Evolutionary conservation across 31 red algal genomes (phyloP), one percentile per base, ranked within the genome.

Genomic region (Porphyra umbilicalis): DNA sequence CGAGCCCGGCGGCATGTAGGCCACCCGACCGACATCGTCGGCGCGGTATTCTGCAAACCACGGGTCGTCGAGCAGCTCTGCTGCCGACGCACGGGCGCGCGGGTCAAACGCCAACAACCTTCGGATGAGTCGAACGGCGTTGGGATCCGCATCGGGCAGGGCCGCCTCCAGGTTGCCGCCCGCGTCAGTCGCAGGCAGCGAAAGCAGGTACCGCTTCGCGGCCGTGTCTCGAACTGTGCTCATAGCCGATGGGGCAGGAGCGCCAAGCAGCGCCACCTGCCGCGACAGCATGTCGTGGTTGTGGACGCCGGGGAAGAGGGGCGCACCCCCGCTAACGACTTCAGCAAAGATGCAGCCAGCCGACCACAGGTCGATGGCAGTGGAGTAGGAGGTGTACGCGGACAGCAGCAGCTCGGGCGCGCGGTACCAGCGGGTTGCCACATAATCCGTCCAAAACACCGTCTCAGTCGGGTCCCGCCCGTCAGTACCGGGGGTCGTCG

Each of bases 351-450:
- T 98, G 85, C 96, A 98, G 31, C 96, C 96, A 18, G 90, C 83
- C 39, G 91, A 94, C 96, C 96, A 98, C 92, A 98, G 93, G 85
- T 98, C 96, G n/a, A 98, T 95, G 39, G 96, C 96, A 9, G 96
- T 92, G 31, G 96, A 93, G 83, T 98, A 98, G 75, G 85, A 85
- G 29, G 96, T 84, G 36, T 75, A 83, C 68, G 88, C 80, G 2
- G 85, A 83, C 96, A 98, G 93, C 38, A 98, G 95, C 76, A 98
- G 91, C 85, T 98, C 96, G 20, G 96, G 96, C 29, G 96, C 96
- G 32, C 96, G 87, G 81, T 98, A 98, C 96, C 96, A 98, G 34
- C 96, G 84, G 14, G 96, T 98, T 14, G 96, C 96, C 29, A 98
- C 96, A 78, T 98, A 98, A 77, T 98, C 96, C 20, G 96, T 98